Percentiles rank a stretch among this genome's conserved stretches.
Evolutionary conservation across 192 early-diverging fungal genomes (phyloP).

Genomic region (Linnemannia zychae): DNA sequence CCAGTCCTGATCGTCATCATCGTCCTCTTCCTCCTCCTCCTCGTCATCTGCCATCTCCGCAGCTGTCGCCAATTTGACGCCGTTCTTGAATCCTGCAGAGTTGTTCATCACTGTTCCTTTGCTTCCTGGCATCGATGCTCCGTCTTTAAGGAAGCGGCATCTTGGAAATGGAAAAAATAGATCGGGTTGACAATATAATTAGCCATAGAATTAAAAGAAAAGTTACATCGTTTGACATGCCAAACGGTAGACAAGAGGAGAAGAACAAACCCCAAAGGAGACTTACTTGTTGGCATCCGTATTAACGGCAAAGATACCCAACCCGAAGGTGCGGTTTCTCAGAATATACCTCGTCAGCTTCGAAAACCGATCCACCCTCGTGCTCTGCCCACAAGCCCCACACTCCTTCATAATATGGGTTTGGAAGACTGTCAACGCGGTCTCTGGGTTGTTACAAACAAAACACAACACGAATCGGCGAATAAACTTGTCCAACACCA

Average conservation of each 20-base stretch:
- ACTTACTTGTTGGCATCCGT: constrained; percentile 42
- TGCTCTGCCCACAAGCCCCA: constrained; percentile 50
- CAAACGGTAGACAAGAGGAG: background rate
- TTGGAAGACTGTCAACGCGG: constrained; percentile 73
- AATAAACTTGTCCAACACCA: constrained; percentile 90
- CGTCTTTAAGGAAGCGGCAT: constrained; percentile 80
- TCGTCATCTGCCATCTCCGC: constrained; percentile 35
- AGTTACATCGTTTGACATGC: too few species aligned
- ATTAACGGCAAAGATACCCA: constrained; percentile 25
- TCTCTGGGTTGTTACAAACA: constrained; percentile 96
- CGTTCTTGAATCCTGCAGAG: constrained; percentile 63
- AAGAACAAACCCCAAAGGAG: background rate
- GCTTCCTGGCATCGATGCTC: constrained; percentile 62
- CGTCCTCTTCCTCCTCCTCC: constrained; percentile 63
- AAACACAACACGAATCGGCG: constrained; percentile 94
- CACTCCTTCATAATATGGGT: constrained; percentile 53
- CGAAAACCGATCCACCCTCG: constrained; percentile 62
- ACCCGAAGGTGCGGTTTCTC: constrained; percentile 31
- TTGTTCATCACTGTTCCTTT: constrained; percentile 65
- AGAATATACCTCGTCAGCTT: constrained; percentile 61
- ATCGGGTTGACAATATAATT: background rate
- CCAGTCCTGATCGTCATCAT: constrained; percentile 80
- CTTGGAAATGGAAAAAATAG: constrained; percentile 2
- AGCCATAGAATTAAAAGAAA: background rate
- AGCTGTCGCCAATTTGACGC: constrained; percentile 50